Evolutionary conservation across 345 rosid species (phyloP).

Genomic region (Citrus hindsii): DNA sequence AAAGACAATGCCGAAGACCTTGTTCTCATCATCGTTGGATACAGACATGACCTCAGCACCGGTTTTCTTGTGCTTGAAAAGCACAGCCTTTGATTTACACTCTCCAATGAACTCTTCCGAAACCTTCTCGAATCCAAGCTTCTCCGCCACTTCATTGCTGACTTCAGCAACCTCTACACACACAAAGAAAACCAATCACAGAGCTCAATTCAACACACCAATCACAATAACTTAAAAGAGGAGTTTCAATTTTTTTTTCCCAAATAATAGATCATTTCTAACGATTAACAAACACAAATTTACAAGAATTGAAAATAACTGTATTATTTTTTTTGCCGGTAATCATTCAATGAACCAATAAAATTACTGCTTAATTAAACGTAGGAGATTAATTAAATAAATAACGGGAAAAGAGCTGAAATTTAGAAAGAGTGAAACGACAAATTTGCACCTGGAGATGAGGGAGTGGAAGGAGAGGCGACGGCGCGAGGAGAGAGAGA

Average conservation of each 20-base stretch:
- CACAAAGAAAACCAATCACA: slow-evolving; percentile 5
- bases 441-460: slow-evolving; percentile 51
- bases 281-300: background rate
- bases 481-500: slow-evolving; percentile 59
- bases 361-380: too few species aligned
- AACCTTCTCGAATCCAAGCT: slow-evolving; percentile 81
- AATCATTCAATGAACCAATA: too few species aligned
- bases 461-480: slow-evolving; percentile 54
- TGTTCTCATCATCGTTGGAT: slow-evolving; percentile 84
- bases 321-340: too few species aligned
- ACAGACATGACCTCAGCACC: slow-evolving; percentile 94
- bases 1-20: slow-evolving; percentile 79
- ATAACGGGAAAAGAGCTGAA: background rate
- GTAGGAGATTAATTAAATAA: too few species aligned
- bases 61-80: slow-evolving; percentile 86
- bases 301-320: background rate
- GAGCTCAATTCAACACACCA: slow-evolving; percentile 6
- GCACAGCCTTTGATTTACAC: slow-evolving; percentile 82
- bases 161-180: slow-evolving; percentile 42
- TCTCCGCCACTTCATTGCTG: slow-evolving; percentile 64
- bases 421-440: background rate
- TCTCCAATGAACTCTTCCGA: slow-evolving; percentile 84
- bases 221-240: background rate
- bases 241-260: background rate
- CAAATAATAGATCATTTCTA: too few species aligned